Base-by-base conservation (phyloP, 257 asterid genomes). In the Paraleonurus japonicus region DNA sequence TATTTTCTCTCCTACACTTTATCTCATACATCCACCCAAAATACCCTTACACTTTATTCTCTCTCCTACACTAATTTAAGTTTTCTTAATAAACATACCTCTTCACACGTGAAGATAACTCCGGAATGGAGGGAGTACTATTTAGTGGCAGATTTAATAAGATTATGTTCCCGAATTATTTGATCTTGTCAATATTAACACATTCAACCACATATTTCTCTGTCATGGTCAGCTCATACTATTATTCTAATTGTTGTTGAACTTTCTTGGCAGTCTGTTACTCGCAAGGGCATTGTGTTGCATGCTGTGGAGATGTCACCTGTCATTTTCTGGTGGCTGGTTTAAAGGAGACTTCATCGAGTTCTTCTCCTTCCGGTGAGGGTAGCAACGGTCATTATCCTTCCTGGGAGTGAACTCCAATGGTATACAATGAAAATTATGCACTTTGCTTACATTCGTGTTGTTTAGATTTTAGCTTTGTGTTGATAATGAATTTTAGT, bases 211-310 rank as follows among this genome's bases (percentile, higher is more conserved):
- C 26, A 27, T 58, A 35, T 24, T 69, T 48, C 12, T 61, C 53
- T 78, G 17, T 69, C 61, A 22, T 24, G 20, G 70, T 23, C 64
- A 61, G 60, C 61, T 64, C 33, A 9, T 19, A 17, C 23, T 68
- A 11, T 23, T 51, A 19, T 23, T 37, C 61, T 73, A 32, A 62
- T 75, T 76, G 16, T 64, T 30, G 43, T 50, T 53, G 35, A 67
- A 51, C 62, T 69, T 67, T 60, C 30, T 58, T 39, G 76, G 81
- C 91, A 94, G 99, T 92, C 98, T 61, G 85, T 94, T 57, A 76
- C 82, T 55, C 89, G 78, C 76, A 86, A 87, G 85, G 98, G 89
- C 69, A 81, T 94, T 61, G 99, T 88, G 77, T 77, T 94, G 84
- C 87, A 78, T 53, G 85, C 88, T 27, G 76, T 77, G 82, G 99